A percentile compares a stretch with the other conserved stretches of the same genome.
phyloP scores from a whole-genome alignment of 2,329 filamentous ascomycete genomes.

The Fusarium poae region DNA sequence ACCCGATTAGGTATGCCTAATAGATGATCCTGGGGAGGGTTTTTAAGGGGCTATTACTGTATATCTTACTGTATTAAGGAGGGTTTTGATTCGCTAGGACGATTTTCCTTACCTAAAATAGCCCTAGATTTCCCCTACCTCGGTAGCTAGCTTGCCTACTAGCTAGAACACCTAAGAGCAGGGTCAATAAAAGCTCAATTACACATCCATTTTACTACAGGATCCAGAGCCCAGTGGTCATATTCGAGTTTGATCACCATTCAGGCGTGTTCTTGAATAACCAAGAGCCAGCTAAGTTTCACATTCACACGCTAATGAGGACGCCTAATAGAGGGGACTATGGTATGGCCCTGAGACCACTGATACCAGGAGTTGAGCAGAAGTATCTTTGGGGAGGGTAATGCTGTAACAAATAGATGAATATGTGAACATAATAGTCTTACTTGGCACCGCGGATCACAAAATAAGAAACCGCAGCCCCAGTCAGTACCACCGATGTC shows the following conservation, averaged over 20 bases:
- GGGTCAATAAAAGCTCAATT: too few species aligned
- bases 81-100: too few species aligned
- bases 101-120: too few species aligned
- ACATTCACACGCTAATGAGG: slow-evolving; percentile 80
- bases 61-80: too few species aligned
- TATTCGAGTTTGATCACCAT: slow-evolving; percentile 85
- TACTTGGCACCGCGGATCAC: rapidly evolving
- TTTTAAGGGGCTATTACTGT: too few species aligned
- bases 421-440: rapidly evolving
- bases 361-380: slow-evolving; percentile 53
- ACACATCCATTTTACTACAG: slow-evolving; percentile 85
- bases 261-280: slow-evolving; percentile 83
- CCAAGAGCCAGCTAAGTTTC: slow-evolving; percentile 79
- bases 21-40: too few species aligned
- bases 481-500: neutral
- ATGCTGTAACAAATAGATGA: rapidly evolving
- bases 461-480: neutral
- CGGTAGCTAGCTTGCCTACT: too few species aligned
- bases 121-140: too few species aligned
- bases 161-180: too few species aligned
- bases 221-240: slow-evolving; percentile 79
- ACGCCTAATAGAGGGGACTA: slow-evolving; percentile 84
- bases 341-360: slow-evolving; percentile 65
- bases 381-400: slow-evolving; percentile 43
- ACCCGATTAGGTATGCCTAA: too few species aligned